Base-by-base conservation (phyloP, 805 yeast species). In the Candida dendrica region DNA sequence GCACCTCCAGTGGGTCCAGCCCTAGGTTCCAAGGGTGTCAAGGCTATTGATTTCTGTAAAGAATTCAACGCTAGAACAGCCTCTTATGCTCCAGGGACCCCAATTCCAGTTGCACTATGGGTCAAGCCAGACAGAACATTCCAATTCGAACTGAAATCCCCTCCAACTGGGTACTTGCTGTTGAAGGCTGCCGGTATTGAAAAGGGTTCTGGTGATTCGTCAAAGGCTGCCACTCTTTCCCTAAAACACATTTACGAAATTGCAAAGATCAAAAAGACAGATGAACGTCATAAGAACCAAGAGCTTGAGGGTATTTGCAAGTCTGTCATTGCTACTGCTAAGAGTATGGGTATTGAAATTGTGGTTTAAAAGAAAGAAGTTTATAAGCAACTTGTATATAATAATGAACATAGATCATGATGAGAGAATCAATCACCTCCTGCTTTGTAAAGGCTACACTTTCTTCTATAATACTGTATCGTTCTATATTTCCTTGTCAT, bases 1-100 rank as follows among this genome's bases (percentile, higher is more conserved):
- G 83, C 96, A 2, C 98, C 98, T 24, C 98, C 98, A 6, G 98
- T 93, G 24, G 98, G 98, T 50, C 98, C 98, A 37, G 98, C 98
- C 0, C 71, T 93, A 39, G 98, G 98, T 51, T 91, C 98, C 45
- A 91, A 91, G 63, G 98, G 98, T 71, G 95, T 93, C 37, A 93
- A 93, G 61, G 98, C 98, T 48, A 93, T 93, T 57, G 98, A 93
- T 64, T 93, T 93, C 58, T 91, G 98, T 68, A 93, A 93, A 64
- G 98, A 93, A 61, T 93, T 93, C 72, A 93, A 93, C 61, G 98
- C 98, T 20, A 81, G 96, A 63, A 89, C 98, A 11, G 95, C 96
- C 7, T 80, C 81, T 50, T 84, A 77, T 58, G 75, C 75, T 41
- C 88, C 95, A 14, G 97, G 95, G 36, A 77, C 78, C 1, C 98